A percentile compares a stretch with the other conserved stretches of the same genome.
phyloP scores from a whole-genome alignment of 2,329 filamentous ascomycete genomes.

The Dendrostoma leiphaemia region DNA sequence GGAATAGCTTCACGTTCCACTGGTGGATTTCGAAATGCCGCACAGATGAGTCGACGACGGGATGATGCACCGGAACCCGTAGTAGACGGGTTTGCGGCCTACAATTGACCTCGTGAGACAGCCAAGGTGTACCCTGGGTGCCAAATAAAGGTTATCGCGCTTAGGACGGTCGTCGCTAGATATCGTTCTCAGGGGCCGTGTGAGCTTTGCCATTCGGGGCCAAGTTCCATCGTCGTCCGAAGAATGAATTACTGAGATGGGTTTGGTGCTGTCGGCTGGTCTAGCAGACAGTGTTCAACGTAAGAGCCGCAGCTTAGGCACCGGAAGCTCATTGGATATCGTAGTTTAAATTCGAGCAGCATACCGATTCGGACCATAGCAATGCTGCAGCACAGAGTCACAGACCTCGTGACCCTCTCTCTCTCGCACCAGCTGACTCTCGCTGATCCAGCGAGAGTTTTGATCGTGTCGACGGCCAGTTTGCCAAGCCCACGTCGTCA shows the following conservation, averaged over 20 bases:
- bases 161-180: not conserved
- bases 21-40: slow-evolving; percentile 7
- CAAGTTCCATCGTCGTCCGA: no score
- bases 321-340: not conserved
- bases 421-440: not conserved
- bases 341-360: not conserved
- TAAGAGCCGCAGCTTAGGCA: not conserved
- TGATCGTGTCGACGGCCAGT: not conserved
- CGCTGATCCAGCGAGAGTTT: no score
- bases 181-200: not conserved
- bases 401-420: no score
- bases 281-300: not conserved
- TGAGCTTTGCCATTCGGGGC: not conserved
- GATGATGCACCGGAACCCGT: slow-evolving; percentile 3
- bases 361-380: not conserved
- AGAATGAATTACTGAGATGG: no score
- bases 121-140: not conserved
- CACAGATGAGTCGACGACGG: slow-evolving; percentile 6
- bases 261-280: not conserved
- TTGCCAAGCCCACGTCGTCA: not conserved
- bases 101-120: not conserved
- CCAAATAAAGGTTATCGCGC: not conserved
- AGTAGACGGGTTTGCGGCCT: no score
- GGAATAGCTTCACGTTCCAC: slow-evolving; percentile 1
- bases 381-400: not conserved